Evolutionary conservation across 306 rosid species (phyloP).

Genomic region (Myrica gale): DNA sequence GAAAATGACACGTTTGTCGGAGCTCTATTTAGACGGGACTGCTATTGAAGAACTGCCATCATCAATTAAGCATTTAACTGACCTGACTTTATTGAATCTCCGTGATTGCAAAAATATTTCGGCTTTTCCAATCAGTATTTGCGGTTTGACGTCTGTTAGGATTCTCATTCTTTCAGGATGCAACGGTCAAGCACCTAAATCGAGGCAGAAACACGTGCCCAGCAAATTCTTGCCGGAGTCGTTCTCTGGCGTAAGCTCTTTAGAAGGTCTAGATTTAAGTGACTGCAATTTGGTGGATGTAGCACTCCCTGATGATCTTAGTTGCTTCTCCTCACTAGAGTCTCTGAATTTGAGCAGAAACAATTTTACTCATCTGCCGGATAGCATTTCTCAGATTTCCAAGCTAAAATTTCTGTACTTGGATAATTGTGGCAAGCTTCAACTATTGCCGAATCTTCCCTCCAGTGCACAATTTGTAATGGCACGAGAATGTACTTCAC

Average conservation of each 20-base stretch:
- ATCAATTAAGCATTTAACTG: not conserved
- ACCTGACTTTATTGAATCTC: not conserved
- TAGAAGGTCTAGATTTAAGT: conserved; percentile 16
- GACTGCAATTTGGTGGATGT: conserved; percentile 15
- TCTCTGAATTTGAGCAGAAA: conserved; percentile 22
- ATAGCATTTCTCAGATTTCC: conserved; percentile 20
- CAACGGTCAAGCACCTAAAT: not conserved
- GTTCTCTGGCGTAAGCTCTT: not conserved
- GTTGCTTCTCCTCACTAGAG: conserved; percentile 18
- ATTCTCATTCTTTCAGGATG: conserved; percentile 17
- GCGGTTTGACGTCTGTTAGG: not conserved
- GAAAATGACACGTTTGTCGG: conserved; percentile 5
- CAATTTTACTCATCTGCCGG: not conserved
- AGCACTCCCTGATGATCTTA: conserved; percentile 9
- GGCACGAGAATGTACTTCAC: conserved; percentile 8
- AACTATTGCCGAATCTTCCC: conserved; percentile 12
- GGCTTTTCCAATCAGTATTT: too few species aligned
- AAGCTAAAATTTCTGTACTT: conserved; percentile 11
- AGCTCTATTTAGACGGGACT: not conserved
- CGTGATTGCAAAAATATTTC: not conserved
- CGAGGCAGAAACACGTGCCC: not conserved
- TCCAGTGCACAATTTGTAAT: not conserved
- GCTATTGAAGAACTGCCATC: not conserved
- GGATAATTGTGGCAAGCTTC: not conserved
- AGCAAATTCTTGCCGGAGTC: too few species aligned